A percentile compares a stretch with the other conserved stretches of the same genome.
phyloP scores from a whole-genome alignment of 2,329 filamentous ascomycete species.

The Plectosphaerella sp. region DNA sequence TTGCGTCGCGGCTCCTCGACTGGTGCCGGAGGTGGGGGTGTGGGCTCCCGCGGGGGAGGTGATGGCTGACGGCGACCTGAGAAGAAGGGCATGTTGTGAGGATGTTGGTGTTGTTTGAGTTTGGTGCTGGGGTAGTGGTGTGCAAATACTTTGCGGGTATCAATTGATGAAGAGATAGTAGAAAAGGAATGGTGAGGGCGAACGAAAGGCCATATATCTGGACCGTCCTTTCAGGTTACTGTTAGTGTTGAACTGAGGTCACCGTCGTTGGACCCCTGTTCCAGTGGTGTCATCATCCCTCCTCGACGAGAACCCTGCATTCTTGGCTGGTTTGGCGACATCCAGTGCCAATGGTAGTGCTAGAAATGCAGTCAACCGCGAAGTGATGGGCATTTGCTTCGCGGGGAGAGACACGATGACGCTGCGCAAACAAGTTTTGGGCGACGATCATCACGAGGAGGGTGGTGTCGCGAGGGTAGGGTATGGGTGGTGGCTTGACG shows the following conservation, averaged over 20 bases:
- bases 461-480: neutral
- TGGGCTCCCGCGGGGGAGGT: conserved; percentile 23
- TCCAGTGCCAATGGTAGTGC: too few species aligned
- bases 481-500: neutral
- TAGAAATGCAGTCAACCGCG: too few species aligned
- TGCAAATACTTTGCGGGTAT: neutral
- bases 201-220: too few species aligned
- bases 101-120: neutral
- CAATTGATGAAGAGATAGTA: too few species aligned
- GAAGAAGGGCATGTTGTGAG: conserved; percentile 16
- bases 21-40: conserved; percentile 15
- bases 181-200: too few species aligned
- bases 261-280: too few species aligned
- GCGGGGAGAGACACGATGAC: neutral
- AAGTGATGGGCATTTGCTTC: neutral
- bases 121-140: neutral
- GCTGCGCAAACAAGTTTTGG: conserved; percentile 1
- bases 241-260: too few species aligned
- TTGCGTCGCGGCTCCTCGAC: conserved; percentile 18
- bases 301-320: too few species aligned
- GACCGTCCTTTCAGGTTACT: too few species aligned
- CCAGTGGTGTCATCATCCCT: too few species aligned
- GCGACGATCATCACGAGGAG: neutral
- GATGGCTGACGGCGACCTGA: conserved; percentile 21
- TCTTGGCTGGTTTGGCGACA: too few species aligned